Conservation (phyloP, 805 yeast genomes). For the Yamadazyma sp. region DNA sequence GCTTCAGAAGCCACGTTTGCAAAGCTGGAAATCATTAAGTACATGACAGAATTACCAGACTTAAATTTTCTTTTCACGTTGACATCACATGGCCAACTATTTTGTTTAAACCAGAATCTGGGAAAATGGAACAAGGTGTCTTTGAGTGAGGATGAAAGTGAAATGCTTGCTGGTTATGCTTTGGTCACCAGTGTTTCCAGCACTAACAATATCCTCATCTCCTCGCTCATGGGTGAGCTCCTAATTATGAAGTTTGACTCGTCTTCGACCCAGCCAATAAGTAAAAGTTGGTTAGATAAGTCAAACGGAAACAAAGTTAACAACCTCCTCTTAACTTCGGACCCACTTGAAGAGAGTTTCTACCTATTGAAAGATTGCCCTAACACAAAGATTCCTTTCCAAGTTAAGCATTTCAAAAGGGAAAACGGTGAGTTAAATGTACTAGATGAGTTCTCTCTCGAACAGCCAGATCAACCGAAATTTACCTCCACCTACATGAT, state of each 20-base stretch:
- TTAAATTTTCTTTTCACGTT: constrained; percentile 47
- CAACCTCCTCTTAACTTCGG: constrained; percentile 42
- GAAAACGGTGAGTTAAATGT: constrained; percentile 22
- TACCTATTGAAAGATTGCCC: constrained; percentile 61
- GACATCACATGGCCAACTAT: constrained; percentile 60
- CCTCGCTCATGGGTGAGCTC: constrained; percentile 41
- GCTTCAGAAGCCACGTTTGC: constrained; percentile 25
- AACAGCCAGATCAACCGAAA: constrained; percentile 42
- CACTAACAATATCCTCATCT: constrained; percentile 27
- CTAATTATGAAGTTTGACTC: constrained; percentile 31
- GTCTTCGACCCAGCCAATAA: constrained; percentile 18
- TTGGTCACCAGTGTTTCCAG: constrained; percentile 41
- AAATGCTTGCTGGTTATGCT: constrained; percentile 38
- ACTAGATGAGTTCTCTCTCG: constrained; percentile 25
- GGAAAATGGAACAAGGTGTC: constrained; percentile 24
- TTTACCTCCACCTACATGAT: constrained; percentile 62
- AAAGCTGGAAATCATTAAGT: constrained; percentile 60
- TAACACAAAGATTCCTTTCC: constrained; percentile 56
- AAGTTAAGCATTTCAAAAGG: constrained; percentile 37
- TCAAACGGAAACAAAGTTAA: constrained; percentile 44
- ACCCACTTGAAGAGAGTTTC: constrained; percentile 19
- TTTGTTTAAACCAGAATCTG: constrained; percentile 27
- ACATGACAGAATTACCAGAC: constrained; percentile 48
- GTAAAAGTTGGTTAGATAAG: constrained; percentile 23
- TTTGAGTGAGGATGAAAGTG: constrained; percentile 16